Base-by-base conservation (phyloP, 2,329 filamentous ascomycete genomes). In the Diaporthe destruens region DNA sequence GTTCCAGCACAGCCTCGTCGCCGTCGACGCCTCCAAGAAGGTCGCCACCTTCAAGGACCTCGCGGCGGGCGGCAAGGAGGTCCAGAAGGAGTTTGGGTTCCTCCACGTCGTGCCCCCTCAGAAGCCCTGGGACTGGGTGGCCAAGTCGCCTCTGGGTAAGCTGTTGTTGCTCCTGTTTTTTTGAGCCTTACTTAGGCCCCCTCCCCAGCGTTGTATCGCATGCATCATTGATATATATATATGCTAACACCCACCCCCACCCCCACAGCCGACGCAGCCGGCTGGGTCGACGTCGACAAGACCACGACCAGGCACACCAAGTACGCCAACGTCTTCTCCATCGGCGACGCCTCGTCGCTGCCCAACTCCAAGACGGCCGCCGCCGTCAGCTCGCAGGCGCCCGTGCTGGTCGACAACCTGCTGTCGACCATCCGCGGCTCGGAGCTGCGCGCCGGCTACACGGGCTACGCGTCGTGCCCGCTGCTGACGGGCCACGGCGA, bases 401-500 rank as follows among this genome's bases (percentile, higher is more conserved):
- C 84, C 0, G 82, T 86, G 20, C 77, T 86, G 69, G 79, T 85
- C n/a, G 74, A 79, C 63, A 86, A 86, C 77, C 75, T 86, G 61
- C 74, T 85, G 29, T 73, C 77, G 1, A 74, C 77, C 20, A 78
- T 85, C 73, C 77, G 80, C 6, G 82, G 82, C 59, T 77, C 80
- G 72, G 76, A 80, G 70, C 76, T 72, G 0, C 76, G 76, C 61
- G 79, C 80, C 6, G 75, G 72, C 7, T 86, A 86, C 73, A 83
- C 84, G 66, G 84, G 84, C 55, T 86, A 86, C 75, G 83, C 84
- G 1, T 84, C 82, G 14, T 86, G 84, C 77, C 84, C 84, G n/a
- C 79, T 86, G 51, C 76, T 85, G 39, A 86, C 84, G 0, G 82
- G 82, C 69, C 82, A 85, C 74, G 80, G 80, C 59, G 83, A 85